These are phyloP conservation scores for Onygenales sp. DNA, from an alignment of 2,329 filamentous ascomycete species.

Conservation along the genomic window DNA sequence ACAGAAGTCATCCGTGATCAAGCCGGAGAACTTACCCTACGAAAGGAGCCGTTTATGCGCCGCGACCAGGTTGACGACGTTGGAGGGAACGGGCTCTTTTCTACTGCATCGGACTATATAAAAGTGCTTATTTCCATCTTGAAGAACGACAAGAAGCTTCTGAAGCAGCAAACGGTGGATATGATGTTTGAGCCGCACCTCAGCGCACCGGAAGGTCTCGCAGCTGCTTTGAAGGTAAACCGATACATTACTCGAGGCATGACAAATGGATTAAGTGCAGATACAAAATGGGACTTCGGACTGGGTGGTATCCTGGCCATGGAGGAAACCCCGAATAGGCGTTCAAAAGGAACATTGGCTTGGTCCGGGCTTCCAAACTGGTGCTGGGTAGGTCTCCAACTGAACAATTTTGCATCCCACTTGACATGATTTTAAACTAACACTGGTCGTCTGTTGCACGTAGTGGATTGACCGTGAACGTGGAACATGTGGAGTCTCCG, in stretches of 20 bases:
- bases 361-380: slow-evolving; percentile 41
- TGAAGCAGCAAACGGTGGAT: slow-evolving; percentile 18
- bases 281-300: slow-evolving; percentile 28
- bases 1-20: not conserved
- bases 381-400: slow-evolving; percentile 31
- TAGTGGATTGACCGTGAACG: slow-evolving; percentile 36
- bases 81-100: slow-evolving; percentile 38
- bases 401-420: not conserved
- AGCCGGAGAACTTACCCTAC: not conserved
- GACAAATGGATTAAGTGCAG: slow-evolving; percentile 23
- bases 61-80: slow-evolving; percentile 26
- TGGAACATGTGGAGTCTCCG: slow-evolving; percentile 34
- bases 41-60: not conserved
- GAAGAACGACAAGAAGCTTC: slow-evolving; percentile 21
- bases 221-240: slow-evolving; percentile 22
- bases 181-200: slow-evolving; percentile 23
- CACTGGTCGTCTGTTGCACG: not conserved
- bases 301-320: slow-evolving; percentile 34
- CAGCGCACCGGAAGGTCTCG: slow-evolving; percentile 17
- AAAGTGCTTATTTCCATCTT: slow-evolving; percentile 23
- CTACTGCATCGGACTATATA: slow-evolving; percentile 18
- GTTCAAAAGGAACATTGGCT: slow-evolving; percentile 33
- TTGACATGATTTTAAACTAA: not conserved
- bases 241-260: slow-evolving; percentile 19
- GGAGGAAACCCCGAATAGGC: slow-evolving; percentile 35